Evolutionary conservation across 768 basidiomycete genomes (phyloP).

Genomic region (Podaxis rugospora): DNA sequence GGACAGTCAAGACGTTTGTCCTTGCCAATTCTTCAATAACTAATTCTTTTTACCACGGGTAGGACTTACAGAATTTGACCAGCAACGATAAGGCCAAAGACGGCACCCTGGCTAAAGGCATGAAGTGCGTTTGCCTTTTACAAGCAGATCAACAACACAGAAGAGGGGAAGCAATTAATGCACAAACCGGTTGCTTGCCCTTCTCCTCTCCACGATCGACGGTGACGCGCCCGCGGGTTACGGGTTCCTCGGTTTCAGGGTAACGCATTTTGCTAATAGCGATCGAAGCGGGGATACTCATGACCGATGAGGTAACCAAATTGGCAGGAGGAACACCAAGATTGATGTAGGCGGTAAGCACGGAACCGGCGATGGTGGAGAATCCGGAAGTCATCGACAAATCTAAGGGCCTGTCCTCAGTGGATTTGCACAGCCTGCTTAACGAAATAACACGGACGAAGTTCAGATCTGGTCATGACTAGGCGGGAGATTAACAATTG

Average conservation of each 20-base stretch:
- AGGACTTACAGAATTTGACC: slow-evolving; percentile 74
- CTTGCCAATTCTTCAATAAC: slow-evolving; percentile 27
- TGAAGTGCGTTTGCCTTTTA: slow-evolving; percentile 73
- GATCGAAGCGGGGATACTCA: slow-evolving; percentile 95
- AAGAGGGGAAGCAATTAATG: neutral
- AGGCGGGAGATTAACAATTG: neutral
- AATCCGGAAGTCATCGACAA: slow-evolving; percentile 90
- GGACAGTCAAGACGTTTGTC: slow-evolving; percentile 80
- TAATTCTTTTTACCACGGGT: neutral
- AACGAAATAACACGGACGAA: slow-evolving; percentile 39
- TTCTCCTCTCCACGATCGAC: slow-evolving; percentile 73
- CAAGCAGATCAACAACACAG: neutral
- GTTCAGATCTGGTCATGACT: slow-evolving; percentile 81
- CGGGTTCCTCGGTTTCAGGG: slow-evolving; percentile 81
- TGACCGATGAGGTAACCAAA: slow-evolving; percentile 83
- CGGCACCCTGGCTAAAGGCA: slow-evolving; percentile 82
- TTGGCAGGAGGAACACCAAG: slow-evolving; percentile 78
- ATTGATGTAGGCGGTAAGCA: slow-evolving; percentile 78
- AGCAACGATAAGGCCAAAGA: slow-evolving; percentile 82
- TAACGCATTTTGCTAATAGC: slow-evolving; percentile 85
- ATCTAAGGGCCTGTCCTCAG: slow-evolving; percentile 27
- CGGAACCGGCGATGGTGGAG: slow-evolving; percentile 90
- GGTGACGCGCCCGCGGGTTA: slow-evolving; percentile 77
- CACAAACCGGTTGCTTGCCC: slow-evolving; percentile 42
- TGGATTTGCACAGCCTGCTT: neutral